These are phyloP conservation scores for Epichloe festucae DNA, from an alignment of 2,329 filamentous ascomycete genomes.

Conservation along the genomic window DNA sequence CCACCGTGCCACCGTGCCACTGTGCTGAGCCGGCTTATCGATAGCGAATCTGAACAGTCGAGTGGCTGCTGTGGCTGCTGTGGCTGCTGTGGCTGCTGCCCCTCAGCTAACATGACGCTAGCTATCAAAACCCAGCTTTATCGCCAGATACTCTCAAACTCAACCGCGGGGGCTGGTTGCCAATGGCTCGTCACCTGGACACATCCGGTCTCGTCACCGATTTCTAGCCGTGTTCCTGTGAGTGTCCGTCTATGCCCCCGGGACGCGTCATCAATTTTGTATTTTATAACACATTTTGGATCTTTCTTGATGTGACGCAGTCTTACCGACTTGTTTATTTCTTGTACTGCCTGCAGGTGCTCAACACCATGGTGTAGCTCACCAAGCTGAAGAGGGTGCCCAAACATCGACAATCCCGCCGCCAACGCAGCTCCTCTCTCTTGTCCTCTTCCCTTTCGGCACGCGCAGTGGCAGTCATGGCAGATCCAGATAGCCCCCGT, in stretches of 20 bases:
- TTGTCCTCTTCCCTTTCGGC: conserved; percentile 4
- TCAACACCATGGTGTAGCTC: conserved; percentile 22
- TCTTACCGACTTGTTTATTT: background rate
- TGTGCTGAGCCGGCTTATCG: background rate
- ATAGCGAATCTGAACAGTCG: background rate
- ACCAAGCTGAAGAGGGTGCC: conserved; percentile 9
- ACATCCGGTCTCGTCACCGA: background rate
- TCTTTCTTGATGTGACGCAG: background rate
- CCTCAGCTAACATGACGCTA: background rate
- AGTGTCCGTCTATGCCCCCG: background rate
- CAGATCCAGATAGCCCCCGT: conserved; percentile 14
- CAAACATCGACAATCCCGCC: conserved; percentile 12
- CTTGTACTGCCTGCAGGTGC: background rate
- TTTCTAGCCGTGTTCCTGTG: background rate
- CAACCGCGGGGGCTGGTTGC: too few species aligned
- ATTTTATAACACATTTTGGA: background rate
- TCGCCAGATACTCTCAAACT: too few species aligned
- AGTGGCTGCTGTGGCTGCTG: too few species aligned
- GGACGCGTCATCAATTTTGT: background rate
- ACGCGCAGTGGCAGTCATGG: background rate
- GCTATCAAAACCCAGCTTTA: background rate
- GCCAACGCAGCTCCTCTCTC: conserved; percentile 11
- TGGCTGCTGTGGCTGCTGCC: too few species aligned
- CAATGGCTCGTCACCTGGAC: background rate
- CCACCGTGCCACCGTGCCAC: too few species aligned